These are phyloP conservation scores for Tripterygium wilfordii DNA, from an alignment of 177 flowering plant genomes.

Conservation along the genomic window DNA sequence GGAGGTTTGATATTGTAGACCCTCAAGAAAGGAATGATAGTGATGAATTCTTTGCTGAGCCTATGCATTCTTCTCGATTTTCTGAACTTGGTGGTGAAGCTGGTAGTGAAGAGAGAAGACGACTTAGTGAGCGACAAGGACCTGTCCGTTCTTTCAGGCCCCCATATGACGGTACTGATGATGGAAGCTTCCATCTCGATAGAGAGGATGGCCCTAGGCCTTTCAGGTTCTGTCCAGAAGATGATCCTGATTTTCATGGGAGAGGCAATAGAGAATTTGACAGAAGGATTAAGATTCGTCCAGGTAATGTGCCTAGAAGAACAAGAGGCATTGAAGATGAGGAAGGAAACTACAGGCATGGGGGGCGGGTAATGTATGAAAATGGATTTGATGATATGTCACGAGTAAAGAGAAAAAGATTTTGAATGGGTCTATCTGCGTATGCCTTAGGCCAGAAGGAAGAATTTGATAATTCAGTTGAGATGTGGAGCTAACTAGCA, in stretches of 20 bases:
- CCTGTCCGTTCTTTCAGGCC: slow-evolving; percentile 44
- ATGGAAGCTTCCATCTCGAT: slow-evolving; percentile 32
- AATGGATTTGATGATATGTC: slow-evolving; percentile 37
- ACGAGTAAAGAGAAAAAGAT: slow-evolving; percentile 45
- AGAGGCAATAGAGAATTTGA: slow-evolving; percentile 52
- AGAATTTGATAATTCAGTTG: neutral
- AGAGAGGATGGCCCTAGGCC: slow-evolving; percentile 43
- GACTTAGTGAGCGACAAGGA: slow-evolving; percentile 39
- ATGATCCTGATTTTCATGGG: slow-evolving; percentile 31
- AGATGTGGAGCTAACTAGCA: neutral
- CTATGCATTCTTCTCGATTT: slow-evolving; percentile 33
- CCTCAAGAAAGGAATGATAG: slow-evolving; percentile 43
- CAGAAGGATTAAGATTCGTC: slow-evolving; percentile 32
- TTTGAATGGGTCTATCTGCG: slow-evolving; percentile 16
- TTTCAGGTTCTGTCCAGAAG: slow-evolving; percentile 41
- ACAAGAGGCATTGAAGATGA: slow-evolving; percentile 43
- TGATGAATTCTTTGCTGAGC: slow-evolving; percentile 39
- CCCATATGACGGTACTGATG: slow-evolving; percentile 29
- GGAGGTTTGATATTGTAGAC: slow-evolving; percentile 40
- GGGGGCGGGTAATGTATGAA: slow-evolving; percentile 44
- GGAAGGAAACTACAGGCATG: slow-evolving; percentile 39
- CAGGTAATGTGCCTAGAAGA: slow-evolving; percentile 34
- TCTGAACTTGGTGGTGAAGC: slow-evolving; percentile 42
- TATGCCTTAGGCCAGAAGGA: neutral
- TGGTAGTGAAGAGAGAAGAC: slow-evolving; percentile 41